Conservation (phyloP, 768 basidiomycete genomes). For the Termitomyces sp. region DNA sequence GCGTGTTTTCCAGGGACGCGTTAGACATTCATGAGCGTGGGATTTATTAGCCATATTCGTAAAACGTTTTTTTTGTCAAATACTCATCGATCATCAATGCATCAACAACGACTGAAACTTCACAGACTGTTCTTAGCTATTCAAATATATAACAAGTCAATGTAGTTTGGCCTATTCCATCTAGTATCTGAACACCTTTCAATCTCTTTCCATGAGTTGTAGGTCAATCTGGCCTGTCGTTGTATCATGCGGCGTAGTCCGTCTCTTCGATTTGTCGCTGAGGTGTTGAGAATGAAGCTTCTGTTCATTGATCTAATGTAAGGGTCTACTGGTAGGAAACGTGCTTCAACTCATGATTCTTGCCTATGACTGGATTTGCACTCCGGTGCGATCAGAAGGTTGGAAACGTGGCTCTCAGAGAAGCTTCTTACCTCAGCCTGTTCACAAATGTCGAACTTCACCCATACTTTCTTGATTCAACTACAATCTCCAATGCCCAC, state of each 20-base stretch:
- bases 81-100: background rate
- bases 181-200: background rate
- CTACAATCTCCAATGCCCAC: background rate
- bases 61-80: background rate
- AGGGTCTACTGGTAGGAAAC: background rate
- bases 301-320: background rate
- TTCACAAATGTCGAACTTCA: background rate
- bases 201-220: background rate
- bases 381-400: background rate
- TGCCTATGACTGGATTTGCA: background rate
- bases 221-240: background rate
- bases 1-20: background rate
- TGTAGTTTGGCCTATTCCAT: background rate
- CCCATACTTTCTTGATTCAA: background rate
- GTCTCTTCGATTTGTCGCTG: background rate
- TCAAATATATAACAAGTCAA: background rate
- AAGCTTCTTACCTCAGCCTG: background rate
- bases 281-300: background rate
- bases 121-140: no score
- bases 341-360: background rate
- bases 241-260: background rate
- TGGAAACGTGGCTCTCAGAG: background rate
- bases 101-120: no score
- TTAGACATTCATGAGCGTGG: background rate
- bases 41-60: background rate